Conservation (phyloP, 208 protist genomes). For the Acanthamoeba quina region DNA sequence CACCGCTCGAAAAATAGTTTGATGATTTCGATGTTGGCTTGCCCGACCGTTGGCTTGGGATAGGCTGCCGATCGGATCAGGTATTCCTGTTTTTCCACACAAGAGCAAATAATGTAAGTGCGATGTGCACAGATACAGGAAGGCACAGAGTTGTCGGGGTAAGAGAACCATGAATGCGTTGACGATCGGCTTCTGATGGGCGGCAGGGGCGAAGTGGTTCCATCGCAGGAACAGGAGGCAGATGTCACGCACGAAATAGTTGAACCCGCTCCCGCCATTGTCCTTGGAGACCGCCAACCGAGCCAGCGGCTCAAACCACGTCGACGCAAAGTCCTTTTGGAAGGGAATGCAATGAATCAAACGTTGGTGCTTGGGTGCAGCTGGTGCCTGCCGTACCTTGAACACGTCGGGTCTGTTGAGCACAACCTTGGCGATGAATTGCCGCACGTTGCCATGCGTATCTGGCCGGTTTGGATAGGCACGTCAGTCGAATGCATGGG, state of each 20-base stretch:
- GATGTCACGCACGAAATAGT: slow-evolving; percentile 92
- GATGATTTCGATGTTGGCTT: slow-evolving; percentile 90
- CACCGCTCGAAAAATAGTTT: slow-evolving; percentile 86
- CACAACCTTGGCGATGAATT: slow-evolving; percentile 89
- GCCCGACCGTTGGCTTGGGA: slow-evolving; percentile 80
- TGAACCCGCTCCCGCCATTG: slow-evolving; percentile 85
- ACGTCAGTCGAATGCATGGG: neutral
- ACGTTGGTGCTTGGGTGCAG: neutral
- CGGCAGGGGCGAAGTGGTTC: slow-evolving; percentile 48
- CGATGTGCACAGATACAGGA: neutral
- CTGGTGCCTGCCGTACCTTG: neutral
- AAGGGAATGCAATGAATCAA: slow-evolving; percentile 78
- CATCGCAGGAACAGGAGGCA: slow-evolving; percentile 86
- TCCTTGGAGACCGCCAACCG: slow-evolving; percentile 76
- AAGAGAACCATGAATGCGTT: slow-evolving; percentile 59
- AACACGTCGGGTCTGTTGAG: slow-evolving; percentile 79
- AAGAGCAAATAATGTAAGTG: neutral
- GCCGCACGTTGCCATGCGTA: slow-evolving; percentile 82
- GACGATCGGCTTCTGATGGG: slow-evolving; percentile 67
- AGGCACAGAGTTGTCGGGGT: neutral
- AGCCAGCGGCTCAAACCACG: slow-evolving; percentile 86
- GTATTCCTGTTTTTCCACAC: slow-evolving; percentile 47
- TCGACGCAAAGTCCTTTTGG: slow-evolving; percentile 77
- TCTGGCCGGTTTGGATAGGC: neutral
- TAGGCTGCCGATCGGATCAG: slow-evolving; percentile 81